These are phyloP conservation scores for Fistulina hepatica DNA, from an alignment of 1,284 basidiomycete genomes.

Conservation along the genomic window DNA sequence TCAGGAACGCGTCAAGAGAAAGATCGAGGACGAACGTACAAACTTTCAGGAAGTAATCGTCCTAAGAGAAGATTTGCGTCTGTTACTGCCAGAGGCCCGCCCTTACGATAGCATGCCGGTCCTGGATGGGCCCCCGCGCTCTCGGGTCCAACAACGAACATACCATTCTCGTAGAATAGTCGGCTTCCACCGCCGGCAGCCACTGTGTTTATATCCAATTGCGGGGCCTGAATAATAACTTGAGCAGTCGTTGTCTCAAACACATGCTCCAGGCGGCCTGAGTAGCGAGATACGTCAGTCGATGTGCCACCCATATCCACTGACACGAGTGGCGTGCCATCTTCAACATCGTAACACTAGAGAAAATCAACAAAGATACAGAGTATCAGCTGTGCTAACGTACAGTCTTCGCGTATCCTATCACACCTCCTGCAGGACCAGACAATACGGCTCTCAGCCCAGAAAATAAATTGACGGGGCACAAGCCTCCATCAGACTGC, in stretches of 20 bases:
- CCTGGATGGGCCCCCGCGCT: slow-evolving; percentile 81
- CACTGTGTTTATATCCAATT: slow-evolving; percentile 82
- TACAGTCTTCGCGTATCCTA: slow-evolving; percentile 82
- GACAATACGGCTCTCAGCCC: slow-evolving; percentile 84
- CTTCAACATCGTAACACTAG: too few species aligned
- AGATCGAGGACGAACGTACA: too few species aligned
- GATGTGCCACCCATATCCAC: too few species aligned
- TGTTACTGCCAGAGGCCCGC: slow-evolving; percentile 76
- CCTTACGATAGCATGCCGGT: slow-evolving; percentile 77
- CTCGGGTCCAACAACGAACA: slow-evolving; percentile 77
- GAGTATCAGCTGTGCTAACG: too few species aligned
- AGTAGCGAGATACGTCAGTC: slow-evolving; percentile 86
- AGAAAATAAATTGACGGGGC: slow-evolving; percentile 77
- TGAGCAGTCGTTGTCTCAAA: slow-evolving; percentile 90
- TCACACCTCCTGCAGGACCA: slow-evolving; percentile 83
- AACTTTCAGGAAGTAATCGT: slow-evolving; percentile 72
- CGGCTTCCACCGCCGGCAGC: slow-evolving; percentile 84
- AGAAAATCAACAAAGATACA: too few species aligned
- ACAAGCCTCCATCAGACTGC: slow-evolving; percentile 78
- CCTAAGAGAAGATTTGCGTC: slow-evolving; percentile 83
- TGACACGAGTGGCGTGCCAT: too few species aligned
- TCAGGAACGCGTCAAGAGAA: too few species aligned
- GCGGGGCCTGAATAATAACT: slow-evolving; percentile 80
- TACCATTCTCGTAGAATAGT: slow-evolving; percentile 68
- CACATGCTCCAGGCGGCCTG: slow-evolving; percentile 77